Base-by-base conservation (phyloP, 164 flowering plant species). In the Paratinospora sagittata region DNA sequence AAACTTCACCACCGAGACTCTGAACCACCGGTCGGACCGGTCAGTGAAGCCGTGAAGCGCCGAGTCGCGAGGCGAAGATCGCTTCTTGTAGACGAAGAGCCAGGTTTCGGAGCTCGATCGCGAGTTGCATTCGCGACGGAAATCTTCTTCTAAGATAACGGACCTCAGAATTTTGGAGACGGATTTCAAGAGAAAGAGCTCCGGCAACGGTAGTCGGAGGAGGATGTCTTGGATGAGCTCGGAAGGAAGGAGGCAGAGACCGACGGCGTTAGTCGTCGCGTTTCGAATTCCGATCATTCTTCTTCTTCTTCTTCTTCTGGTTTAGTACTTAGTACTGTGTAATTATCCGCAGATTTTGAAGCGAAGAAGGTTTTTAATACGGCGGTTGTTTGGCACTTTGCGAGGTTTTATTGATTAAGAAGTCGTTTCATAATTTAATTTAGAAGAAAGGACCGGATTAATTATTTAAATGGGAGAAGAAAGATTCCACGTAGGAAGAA, bases 201-300 rank as follows among this genome's bases (percentile, higher is more conserved):
- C 90, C 4, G 93, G 87, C n/a, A 85, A 63, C 19, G 84, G 70
- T 5, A 89, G 73, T 3, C 79, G 78, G 30, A 84, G 70, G 26
- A 87, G 72, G 21, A 87, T 87, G 36, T 65, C 83, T 45, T 87
- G 86, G 8, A 87, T 81, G 60, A 88, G 88, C 30, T 88, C 93
- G 6, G 83, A 81, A 2, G 93, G 93, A 0, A 88, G 86, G 17
- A 84, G 82, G 79, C 80, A 78, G 21, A 88, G 78, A n/a, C 87
- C 84, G 47, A 86, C 61, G 47, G 77, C 77, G 26, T 76, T 79
- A 13, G 83, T 27, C 11, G 80, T 27, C 17, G 69, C 36, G 68
- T 60, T 71, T 64, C 76, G 76, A 41, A 60, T 74, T 70, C 66
- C 74, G 66, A 78, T 78, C 81, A 83, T 82, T 11, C 33, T 2